These are phyloP conservation scores for Psilocybe azurescens DNA, from an alignment of 768 basidiomycete genomes.

Conservation along the genomic window DNA sequence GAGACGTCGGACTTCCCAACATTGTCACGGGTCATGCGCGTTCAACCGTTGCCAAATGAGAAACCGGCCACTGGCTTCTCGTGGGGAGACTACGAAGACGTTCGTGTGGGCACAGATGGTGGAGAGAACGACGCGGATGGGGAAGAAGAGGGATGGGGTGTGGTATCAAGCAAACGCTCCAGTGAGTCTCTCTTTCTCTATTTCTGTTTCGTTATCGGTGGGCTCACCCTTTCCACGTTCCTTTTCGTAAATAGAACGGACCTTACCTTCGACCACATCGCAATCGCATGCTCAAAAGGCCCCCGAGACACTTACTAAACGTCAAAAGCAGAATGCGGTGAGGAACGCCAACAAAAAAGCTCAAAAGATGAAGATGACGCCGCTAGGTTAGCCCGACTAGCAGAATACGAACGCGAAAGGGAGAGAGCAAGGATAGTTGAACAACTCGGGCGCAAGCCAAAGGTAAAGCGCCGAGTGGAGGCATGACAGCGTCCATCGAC, in stretches of 20 bases:
- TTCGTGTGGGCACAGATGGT: slow-evolving; percentile 40
- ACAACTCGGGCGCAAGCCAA: slow-evolving; percentile 36
- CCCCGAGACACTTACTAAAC: slow-evolving; percentile 61
- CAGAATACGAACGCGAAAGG: slow-evolving; percentile 63
- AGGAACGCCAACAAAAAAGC: slow-evolving; percentile 63
- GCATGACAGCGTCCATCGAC: slow-evolving; percentile 67
- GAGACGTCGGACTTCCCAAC: slow-evolving; percentile 59
- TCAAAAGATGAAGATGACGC: slow-evolving; percentile 57
- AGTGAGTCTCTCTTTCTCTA: slow-evolving; percentile 36
- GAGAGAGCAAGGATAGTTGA: slow-evolving; percentile 60
- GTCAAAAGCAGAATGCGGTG: slow-evolving; percentile 71
- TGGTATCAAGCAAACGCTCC: slow-evolving; percentile 63
- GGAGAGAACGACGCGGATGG: slow-evolving; percentile 65
- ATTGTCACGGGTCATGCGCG: slow-evolving; percentile 72
- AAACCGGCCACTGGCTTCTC: slow-evolving; percentile 69
- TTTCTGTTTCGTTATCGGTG: slow-evolving; percentile 5
- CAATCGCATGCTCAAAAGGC: slow-evolving; percentile 31
- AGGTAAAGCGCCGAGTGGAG: slow-evolving; percentile 50
- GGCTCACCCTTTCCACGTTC: neutral
- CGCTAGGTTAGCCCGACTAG: slow-evolving; percentile 53
- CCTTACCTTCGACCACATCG: slow-evolving; percentile 5
- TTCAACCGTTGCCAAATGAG: slow-evolving; percentile 61
- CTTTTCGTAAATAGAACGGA: slow-evolving; percentile 18
- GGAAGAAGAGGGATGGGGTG: slow-evolving; percentile 83
- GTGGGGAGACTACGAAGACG: slow-evolving; percentile 82